Evolutionary conservation across 1,284 basidiomycete genomes (phyloP).

Genomic region (Cutaneotrichosporon cavernicola): DNA sequence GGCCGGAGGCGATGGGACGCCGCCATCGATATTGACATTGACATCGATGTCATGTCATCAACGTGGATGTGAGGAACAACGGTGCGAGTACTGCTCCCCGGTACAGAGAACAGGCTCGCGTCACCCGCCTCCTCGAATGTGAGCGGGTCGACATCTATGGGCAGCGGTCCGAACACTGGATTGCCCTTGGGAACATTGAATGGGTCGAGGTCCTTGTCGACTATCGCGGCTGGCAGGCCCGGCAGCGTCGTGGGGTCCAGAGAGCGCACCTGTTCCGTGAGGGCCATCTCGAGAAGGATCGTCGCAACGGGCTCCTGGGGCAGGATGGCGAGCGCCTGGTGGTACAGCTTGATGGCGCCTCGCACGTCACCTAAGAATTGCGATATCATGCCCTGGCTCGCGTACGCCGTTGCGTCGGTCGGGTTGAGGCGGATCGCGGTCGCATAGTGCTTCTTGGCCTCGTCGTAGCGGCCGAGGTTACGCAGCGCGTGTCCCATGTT

Average conservation of each 20-base stretch:
- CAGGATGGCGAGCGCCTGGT: constrained; percentile 80
- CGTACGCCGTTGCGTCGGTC: constrained; percentile 70
- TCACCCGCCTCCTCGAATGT: constrained; percentile 37
- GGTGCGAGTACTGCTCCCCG: not conserved
- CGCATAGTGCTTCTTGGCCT: constrained; percentile 69
- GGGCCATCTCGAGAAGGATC: constrained; percentile 77
- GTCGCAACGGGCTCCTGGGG: constrained; percentile 83
- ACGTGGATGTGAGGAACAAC: not conserved
- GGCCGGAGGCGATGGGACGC: not conserved
- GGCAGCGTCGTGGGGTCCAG: constrained; percentile 44
- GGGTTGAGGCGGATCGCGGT: constrained; percentile 78
- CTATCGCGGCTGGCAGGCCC: constrained; percentile 41
- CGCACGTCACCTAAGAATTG: constrained; percentile 72
- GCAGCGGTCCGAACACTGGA: constrained; percentile 41
- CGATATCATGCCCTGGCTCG: constrained; percentile 78
- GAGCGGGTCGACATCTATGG: constrained; percentile 36
- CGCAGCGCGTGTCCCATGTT: constrained; percentile 86
- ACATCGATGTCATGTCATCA: constrained; percentile 10
- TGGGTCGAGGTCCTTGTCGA: constrained; percentile 42
- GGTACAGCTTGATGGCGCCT: constrained; percentile 78
- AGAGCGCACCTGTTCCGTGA: constrained; percentile 57
- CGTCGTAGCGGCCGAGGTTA: constrained; percentile 68
- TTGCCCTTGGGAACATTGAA: constrained; percentile 48
- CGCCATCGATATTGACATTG: constrained; percentile 9
- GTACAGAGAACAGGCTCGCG: not conserved